Base-by-base conservation (phyloP, 2,329 filamentous ascomycete genomes). In the Cercospora beticola region DNA sequence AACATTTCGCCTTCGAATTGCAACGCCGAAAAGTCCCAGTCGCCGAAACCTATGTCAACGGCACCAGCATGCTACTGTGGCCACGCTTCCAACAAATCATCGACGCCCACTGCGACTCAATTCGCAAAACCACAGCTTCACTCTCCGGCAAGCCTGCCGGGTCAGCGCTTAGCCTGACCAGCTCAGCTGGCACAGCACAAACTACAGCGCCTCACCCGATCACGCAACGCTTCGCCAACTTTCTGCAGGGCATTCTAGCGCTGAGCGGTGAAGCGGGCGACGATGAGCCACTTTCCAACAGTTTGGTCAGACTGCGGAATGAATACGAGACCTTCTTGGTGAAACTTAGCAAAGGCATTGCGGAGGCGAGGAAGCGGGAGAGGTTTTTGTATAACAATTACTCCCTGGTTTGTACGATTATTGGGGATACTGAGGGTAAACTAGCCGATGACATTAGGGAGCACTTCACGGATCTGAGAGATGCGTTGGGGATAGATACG, bases 341-440 rank as follows among this genome's bases (percentile, higher is more conserved):
- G 5, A 93, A 91, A 77, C 84, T 94, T 68, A 91, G 92, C 76
- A 90, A 92, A 73, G 84, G 84, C 0, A 92, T 94, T 70, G 89
- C 85, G 1, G 94, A 97, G 76, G 86, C 87, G 71, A 88, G 92
- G 77, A 96, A 96, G 82, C 86, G 90, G 73, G 91, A 94, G 73
- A 85, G 95, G 56, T 98, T 98, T 77, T 80, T 99, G 75, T 95
- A 92, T 78, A 99, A 98, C 78, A 99, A 99, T 79, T 98, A 97
- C 80, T 96, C 92, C 64, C 84, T 99, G 71, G 87, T 99, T n/a
- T 84, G 93, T 75, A 97, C 95, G 10, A 97, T 99, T 70, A 91
- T 99, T 67, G 83, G 81, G 30, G 84, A 94, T 75, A 86, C 88
- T 4, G 85, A 86, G 10, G 92, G 92, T 4, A 92, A 92, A 78